Evolutionary conservation across 1,139 yeast species (phyloP).

Genomic region (Starmera stellimalicola): DNA sequence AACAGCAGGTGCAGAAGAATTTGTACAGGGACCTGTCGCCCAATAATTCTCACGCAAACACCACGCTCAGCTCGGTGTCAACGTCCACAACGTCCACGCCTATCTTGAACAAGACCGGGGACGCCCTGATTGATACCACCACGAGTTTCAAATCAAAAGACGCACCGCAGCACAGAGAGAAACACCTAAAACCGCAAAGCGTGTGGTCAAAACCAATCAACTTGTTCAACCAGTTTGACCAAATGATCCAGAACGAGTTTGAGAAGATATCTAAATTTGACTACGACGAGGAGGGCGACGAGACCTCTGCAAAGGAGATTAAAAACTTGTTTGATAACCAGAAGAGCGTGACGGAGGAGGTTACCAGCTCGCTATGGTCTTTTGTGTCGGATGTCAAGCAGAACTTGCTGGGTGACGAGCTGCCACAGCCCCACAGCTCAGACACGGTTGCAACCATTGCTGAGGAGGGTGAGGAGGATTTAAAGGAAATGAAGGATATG

Average conservation of each 20-base stretch:
- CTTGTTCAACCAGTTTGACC: constrained; percentile 60
- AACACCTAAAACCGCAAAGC: constrained; percentile 11
- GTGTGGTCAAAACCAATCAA: constrained; percentile 47
- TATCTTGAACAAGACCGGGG: neutral
- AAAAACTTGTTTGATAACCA: constrained; percentile 3
- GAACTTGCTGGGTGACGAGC: constrained; percentile 27
- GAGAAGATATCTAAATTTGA: constrained; percentile 37
- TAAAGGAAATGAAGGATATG: constrained; percentile 2
- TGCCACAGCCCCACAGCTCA: constrained; percentile 4
- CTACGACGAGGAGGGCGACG: constrained; percentile 9
- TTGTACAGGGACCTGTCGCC: constrained; percentile 32
- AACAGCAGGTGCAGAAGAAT: constrained; percentile 37
- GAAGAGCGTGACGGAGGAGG: constrained; percentile 15
- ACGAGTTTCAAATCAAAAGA: too few species aligned
- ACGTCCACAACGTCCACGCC: neutral
- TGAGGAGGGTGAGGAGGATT: constrained; percentile 1
- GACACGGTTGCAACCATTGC: constrained; percentile 1
- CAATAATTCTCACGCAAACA: constrained; percentile 29
- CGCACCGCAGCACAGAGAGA: constrained; percentile 1
- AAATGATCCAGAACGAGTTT: constrained; percentile 54
- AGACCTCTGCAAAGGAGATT: constrained; percentile 3
- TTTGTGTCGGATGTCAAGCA: constrained; percentile 29
- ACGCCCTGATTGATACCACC: neutral
- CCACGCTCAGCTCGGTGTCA: constrained; percentile 6
- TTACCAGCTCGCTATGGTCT: constrained; percentile 27